Evolutionary conservation across 2,329 filamentous ascomycete species (phyloP).

Genomic region (Tolypocladium sp.): DNA sequence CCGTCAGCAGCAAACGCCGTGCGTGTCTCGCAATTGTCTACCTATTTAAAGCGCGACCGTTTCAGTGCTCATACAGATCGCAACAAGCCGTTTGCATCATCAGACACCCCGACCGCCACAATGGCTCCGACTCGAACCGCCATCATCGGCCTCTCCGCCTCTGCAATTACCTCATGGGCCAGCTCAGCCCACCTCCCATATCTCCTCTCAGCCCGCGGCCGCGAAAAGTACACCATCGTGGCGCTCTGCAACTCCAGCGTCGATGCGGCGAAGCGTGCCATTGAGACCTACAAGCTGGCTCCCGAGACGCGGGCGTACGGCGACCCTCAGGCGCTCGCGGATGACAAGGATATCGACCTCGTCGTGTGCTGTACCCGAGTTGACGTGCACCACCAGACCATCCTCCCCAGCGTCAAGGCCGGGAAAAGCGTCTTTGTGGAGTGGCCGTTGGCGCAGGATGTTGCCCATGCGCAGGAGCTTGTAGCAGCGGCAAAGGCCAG

Average conservation of each 20-base stretch:
- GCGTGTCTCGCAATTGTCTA: not conserved
- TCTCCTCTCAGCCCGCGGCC: slow-evolving; percentile 36
- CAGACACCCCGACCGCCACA: too few species aligned
- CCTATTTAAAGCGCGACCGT: not conserved
- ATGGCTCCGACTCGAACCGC: slow-evolving; percentile 45
- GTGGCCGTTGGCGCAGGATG: slow-evolving; percentile 45
- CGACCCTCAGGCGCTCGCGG: slow-evolving; percentile 35
- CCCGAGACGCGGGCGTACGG: slow-evolving; percentile 37
- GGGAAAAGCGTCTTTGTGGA: slow-evolving; percentile 48
- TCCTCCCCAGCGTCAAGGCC: slow-evolving; percentile 35
- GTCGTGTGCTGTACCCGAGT: slow-evolving; percentile 46
- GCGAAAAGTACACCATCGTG: slow-evolving; percentile 35
- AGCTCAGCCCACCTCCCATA: slow-evolving; percentile 49
- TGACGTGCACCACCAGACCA: slow-evolving; percentile 38
- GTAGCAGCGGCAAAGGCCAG: slow-evolving; percentile 26
- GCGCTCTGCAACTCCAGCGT: slow-evolving; percentile 43
- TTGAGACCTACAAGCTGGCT: slow-evolving; percentile 30
- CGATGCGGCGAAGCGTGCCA: slow-evolving; percentile 32
- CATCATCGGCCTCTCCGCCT: slow-evolving; percentile 48
- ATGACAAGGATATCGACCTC: slow-evolving; percentile 40
- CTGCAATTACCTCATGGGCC: slow-evolving; percentile 45
- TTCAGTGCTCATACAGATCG: not conserved
- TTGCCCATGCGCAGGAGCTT: slow-evolving; percentile 30
- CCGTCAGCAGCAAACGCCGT: not conserved
- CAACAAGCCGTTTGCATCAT: not conserved